Evolutionary conservation across 495 filamentous ascomycete species (phyloP), one percentile per base, ranked within the genome.

Genomic region (Neurospora intermedia): DNA sequence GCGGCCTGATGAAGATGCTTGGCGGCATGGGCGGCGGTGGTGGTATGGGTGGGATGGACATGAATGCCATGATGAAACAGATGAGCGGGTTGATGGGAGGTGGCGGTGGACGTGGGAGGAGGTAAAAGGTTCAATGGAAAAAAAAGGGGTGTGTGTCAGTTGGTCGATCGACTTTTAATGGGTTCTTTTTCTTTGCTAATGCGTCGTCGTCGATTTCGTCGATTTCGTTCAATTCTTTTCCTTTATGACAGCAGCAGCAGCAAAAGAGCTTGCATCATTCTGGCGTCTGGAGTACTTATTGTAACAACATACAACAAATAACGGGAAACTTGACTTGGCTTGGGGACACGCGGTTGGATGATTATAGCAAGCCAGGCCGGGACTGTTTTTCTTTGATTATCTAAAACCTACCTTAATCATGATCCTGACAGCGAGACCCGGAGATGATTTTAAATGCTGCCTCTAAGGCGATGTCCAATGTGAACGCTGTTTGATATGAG

Each of bases 21-120:
- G 90, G 90, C n/a, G 88, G 87, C 16, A 82, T 80, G 4, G 79
- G 80, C 13, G 88, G 86, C 8, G 84, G 81, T 10, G 85, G 83
- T 9, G 88, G 87, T 4, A 81, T 88, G 80, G 91, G 88, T 11
- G 91, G 91, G 1, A 93, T 94, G 91, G 91, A 93, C 77, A 85
- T 93, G 85, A 88, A 91, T 74, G 88, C 89, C 73, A 92, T 94
- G 91, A 94, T 94, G 92, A 91, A 91, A 84, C 91, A 92, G 75
- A 92, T 94, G 89, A 88, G 90, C 38, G 89, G 89, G 41, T 84
- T 86, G 81, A 80, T 83, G 79, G 79, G 79, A 11, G 79, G 80
- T 16, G 72, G 73, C 45, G 76, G 78, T 6, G 78, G 76, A 1
- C 73, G 80, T 1, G 78, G 80, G 4, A 78, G 79, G 45, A 73